Percentiles rank a stretch among this genome's conserved stretches.
phyloP scores from a whole-genome alignment of 306 rosid species.

The Elaeagnus macrophylla region DNA sequence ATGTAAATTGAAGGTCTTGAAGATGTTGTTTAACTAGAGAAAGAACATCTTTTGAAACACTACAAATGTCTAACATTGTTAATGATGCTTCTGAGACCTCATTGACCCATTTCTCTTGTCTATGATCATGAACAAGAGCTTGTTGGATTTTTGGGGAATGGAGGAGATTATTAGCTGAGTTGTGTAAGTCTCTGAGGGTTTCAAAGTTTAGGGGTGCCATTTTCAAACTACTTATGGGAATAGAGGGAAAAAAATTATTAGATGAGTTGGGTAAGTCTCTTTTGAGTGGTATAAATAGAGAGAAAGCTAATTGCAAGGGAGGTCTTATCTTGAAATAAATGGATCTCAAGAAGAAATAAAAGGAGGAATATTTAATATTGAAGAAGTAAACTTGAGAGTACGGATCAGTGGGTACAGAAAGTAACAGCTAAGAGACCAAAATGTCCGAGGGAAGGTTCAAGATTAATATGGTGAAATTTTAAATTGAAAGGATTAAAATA shows the following conservation, averaged over 20 bases:
- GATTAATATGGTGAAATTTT: too few species aligned
- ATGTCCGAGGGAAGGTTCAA: conserved; percentile 19
- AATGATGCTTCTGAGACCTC: conserved; percentile 48
- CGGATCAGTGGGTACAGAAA: not conserved
- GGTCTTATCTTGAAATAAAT: too few species aligned
- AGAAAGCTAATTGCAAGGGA: too few species aligned
- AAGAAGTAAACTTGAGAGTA: too few species aligned
- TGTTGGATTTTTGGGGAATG: conserved; percentile 41
- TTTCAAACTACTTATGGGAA: conserved; percentile 4
- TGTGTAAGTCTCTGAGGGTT: conserved; percentile 44
- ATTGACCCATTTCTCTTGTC: conserved; percentile 43
- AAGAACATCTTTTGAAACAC: conserved; percentile 48
- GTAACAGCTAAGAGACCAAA: conserved; percentile 34
- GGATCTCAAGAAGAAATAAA: too few species aligned
- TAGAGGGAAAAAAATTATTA: conserved; percentile 26
- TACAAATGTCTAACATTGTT: conserved; percentile 46
- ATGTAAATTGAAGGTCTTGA: conserved; percentile 42
- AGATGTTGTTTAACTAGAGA: conserved; percentile 45
- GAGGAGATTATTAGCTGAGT: conserved; percentile 44
- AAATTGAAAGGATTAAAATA: too few species aligned
- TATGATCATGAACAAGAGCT: conserved; percentile 19
- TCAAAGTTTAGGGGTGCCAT: conserved; percentile 45
- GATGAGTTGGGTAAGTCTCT: conserved; percentile 31
- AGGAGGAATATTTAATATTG: too few species aligned
- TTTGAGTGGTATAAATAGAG: too few species aligned